phyloP scores from a whole-genome alignment of 495 filamentous ascomycete genomes.

The Pseudoneurospora amorphoporcata region DNA sequence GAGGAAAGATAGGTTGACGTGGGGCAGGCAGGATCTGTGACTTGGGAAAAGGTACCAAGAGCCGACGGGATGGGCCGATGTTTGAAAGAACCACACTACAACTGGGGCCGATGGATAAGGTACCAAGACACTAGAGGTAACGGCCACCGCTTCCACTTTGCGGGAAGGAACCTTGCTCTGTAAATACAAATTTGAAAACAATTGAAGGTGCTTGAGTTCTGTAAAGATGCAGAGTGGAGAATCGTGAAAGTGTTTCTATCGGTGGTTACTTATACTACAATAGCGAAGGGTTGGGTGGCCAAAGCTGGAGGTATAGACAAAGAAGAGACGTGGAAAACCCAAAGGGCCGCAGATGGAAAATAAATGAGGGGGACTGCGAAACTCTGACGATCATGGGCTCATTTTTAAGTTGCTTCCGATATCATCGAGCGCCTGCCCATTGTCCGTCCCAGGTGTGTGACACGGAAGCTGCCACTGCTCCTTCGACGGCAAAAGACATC shows the following conservation, averaged over 20 bases:
- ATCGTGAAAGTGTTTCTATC: neutral
- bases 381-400: conserved; percentile 24
- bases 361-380: conserved; percentile 10
- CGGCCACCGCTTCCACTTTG: neutral
- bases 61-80: neutral
- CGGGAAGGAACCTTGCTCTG: neutral
- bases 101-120: neutral
- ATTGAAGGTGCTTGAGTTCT: neutral
- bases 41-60: neutral
- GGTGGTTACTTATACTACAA: neutral
- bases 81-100: neutral
- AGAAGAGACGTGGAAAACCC: neutral
- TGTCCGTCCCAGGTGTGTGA: neutral
- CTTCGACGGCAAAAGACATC: neutral
- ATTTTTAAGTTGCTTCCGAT: neutral
- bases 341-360: neutral
- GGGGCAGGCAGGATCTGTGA: neutral
- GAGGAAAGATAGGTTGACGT: conserved; percentile 1
- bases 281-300: neutral
- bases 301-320: neutral
- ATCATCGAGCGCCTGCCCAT: neutral
- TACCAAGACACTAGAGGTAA: neutral
- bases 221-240: neutral
- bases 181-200: neutral
- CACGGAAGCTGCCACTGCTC: neutral